Evolutionary conservation across 2,329 filamentous ascomycete genomes (phyloP).

Genomic region (Xylariaceae sp.): DNA sequence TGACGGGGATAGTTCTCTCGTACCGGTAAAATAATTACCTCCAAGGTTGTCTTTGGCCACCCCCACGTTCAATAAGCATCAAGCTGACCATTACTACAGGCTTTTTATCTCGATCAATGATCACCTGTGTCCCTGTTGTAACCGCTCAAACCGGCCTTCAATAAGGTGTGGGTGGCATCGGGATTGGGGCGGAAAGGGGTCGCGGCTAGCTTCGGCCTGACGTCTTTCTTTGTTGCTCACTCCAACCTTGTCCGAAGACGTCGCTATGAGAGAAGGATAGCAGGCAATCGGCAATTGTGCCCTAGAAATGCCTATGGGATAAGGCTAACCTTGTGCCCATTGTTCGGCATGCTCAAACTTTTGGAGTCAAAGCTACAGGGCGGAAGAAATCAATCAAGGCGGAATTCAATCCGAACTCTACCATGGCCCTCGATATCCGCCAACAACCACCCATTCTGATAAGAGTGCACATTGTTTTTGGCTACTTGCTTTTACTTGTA

Average conservation of each 20-base stretch:
- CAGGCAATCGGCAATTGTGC: too few relatives aligned
- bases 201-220: slow-evolving; percentile 29
- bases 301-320: too few relatives aligned
- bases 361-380: too few relatives aligned
- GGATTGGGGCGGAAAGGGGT: slow-evolving; percentile 8
- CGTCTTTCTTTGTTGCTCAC: slow-evolving; percentile 18
- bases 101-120: slow-evolving; percentile 12
- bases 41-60: not conserved
- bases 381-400: too few relatives aligned
- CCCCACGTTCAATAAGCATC: too few relatives aligned
- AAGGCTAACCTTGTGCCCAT: slow-evolving; percentile 7
- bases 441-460: slow-evolving; percentile 33
- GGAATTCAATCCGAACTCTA: slow-evolving; percentile 26
- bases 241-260: slow-evolving; percentile 12
- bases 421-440: slow-evolving; percentile 24
- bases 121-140: slow-evolving; percentile 6
- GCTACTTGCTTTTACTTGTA: too few relatives aligned
- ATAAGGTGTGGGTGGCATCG: slow-evolving; percentile 23
- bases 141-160: slow-evolving; percentile 18
- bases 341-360: slow-evolving; percentile 7
- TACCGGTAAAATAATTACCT: not conserved
- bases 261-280: too few relatives aligned
- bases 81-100: slow-evolving; percentile 7
- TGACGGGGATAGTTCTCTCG: too few relatives aligned
- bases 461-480: slow-evolving; percentile 6